phyloP scores from a whole-genome alignment of 2,329 filamentous ascomycete genomes.

The Monosporascus cannonballus region DNA sequence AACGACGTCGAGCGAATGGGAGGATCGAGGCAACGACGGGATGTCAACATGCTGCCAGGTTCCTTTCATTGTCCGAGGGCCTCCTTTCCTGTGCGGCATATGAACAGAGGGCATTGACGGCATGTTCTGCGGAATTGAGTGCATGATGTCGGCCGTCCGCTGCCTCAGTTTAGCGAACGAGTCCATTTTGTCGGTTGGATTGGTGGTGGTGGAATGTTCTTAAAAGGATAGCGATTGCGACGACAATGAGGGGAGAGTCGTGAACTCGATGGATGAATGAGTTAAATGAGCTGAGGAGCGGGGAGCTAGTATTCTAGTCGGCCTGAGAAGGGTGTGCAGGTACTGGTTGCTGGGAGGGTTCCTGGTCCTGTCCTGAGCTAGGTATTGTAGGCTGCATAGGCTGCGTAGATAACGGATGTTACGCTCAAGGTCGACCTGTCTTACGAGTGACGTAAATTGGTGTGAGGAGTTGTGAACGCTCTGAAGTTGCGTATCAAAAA shows the following conservation, averaged over 20 bases:
- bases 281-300: background rate
- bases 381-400: background rate
- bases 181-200: constrained; percentile 34
- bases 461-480: background rate
- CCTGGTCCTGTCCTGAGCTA: background rate
- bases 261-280: background rate
- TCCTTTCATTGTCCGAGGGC: constrained; percentile 38
- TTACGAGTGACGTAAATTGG: background rate
- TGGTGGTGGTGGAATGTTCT: background rate
- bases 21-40: constrained; percentile 61
- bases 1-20: constrained; percentile 62
- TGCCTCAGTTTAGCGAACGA: constrained; percentile 48
- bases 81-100: constrained; percentile 3
- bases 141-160: constrained; percentile 47
- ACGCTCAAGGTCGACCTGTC: background rate
- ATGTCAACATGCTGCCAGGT: constrained; percentile 56
- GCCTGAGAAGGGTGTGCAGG: no score
- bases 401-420: background rate
- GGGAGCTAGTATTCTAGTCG: background rate
- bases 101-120: constrained; percentile 14
- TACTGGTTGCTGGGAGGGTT: no score
- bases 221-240: background rate
- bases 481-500: no score
- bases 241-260: no score
- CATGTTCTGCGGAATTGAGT: constrained; percentile 40